Base-by-base conservation (phyloP, 495 filamentous ascomycete genomes). In the Halenospora varia region DNA sequence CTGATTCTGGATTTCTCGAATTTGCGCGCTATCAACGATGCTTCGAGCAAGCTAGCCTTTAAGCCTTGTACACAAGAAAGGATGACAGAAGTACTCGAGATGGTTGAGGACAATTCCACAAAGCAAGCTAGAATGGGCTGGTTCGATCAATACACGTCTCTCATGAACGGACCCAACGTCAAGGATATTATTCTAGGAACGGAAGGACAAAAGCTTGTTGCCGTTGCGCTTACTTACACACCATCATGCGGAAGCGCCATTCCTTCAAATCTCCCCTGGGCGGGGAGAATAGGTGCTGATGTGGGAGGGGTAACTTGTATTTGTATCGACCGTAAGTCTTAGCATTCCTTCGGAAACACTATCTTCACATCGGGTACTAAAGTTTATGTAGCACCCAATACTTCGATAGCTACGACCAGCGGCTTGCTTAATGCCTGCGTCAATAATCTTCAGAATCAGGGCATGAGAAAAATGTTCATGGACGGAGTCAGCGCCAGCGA, bases 221-320 rank as follows among this genome's bases (percentile, higher is more conserved):
- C 80, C 2, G 70, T 74, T 11, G 82, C 81, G 41, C 65, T 86
- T 25, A 79, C 81, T 10, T 86, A 83, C 55, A 75, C 71, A 22
- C 75, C 74, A 17, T 72, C 70, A 24, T 75, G 74, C 40, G 80
- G 75, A 22, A 82, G 79, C 56, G 73, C 74, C 15, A 73, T 77
- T 22, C 74, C 75, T 10, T 75, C 73, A 24, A 82, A 85, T 65
- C 69, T 85, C 25, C 83, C 83, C 8, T 86, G 83, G 83, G 77
- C 79, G 17, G 67, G 70, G 51, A 73, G 70, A 54, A 78, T 84
- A 59, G 77, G 73, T 18, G 71, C 72, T 29, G 75, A 81, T 57
- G 73, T 83, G 50, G 83, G 82, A 17, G 82, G 83, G 18, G 74
- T 85, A 25, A 80, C 81, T 25, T 86, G 83, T 60, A 71, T 86